Evolutionary conservation across 192 early-diverging fungal genomes (phyloP).

Genomic region (Physocladia obscura): DNA sequence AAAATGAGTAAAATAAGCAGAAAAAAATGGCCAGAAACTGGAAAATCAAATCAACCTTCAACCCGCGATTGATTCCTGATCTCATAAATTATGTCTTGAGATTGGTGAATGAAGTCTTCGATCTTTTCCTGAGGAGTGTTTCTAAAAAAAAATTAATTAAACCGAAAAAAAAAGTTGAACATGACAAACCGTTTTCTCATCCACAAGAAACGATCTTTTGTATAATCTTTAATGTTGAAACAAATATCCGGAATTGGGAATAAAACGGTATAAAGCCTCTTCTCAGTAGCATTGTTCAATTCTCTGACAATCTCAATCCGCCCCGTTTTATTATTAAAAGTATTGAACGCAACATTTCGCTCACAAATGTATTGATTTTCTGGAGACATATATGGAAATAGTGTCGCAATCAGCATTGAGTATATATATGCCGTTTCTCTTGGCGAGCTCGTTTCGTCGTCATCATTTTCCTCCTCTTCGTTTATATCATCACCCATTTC

Average conservation of each 20-base stretch:
- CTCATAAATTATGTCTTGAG: slow-evolving; percentile 38
- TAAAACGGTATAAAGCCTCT: slow-evolving; percentile 33
- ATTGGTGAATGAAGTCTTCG: slow-evolving; percentile 36
- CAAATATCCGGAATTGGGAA: slow-evolving; percentile 44
- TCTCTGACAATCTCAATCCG: slow-evolving; percentile 41
- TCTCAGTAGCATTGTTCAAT: slow-evolving; percentile 2
- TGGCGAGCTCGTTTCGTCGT: slow-evolving; percentile 24
- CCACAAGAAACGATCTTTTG: slow-evolving; percentile 35
- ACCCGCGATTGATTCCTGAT: slow-evolving; percentile 36
- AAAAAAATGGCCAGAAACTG: no score
- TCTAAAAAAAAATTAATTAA: background rate
- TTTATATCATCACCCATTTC: no score
- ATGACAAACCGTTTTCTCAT: slow-evolving; percentile 27
- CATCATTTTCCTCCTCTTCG: no score
- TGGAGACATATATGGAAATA: slow-evolving; percentile 31
- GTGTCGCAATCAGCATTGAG: slow-evolving; percentile 38
- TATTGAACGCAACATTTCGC: slow-evolving; percentile 21
- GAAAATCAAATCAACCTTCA: slow-evolving; percentile 13
- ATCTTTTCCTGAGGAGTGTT: slow-evolving; percentile 39
- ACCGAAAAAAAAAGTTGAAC: no score
- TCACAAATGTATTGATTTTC: slow-evolving; percentile 28
- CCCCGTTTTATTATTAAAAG: slow-evolving; percentile 32
- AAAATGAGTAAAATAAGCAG: no score
- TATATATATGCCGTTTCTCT: slow-evolving; percentile 37
- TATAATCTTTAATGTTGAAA: slow-evolving; percentile 26